phyloP scores from a whole-genome alignment of 306 rosid species.

The Oemleria cerasiformis region DNA sequence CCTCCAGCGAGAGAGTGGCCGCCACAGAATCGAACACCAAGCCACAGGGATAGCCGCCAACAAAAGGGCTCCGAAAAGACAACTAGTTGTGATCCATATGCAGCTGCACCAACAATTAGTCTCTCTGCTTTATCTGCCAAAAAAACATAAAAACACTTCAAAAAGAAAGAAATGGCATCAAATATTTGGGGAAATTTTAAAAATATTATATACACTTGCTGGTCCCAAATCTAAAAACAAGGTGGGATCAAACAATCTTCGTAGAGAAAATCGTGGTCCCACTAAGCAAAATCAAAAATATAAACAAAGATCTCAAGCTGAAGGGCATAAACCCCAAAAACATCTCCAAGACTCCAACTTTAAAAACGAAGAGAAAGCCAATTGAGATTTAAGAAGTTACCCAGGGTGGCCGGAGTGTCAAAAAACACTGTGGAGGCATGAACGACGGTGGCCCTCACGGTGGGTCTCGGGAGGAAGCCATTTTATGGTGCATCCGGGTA shows the following conservation, averaged over 20 bases:
- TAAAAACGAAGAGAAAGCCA: neutral
- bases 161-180: no score
- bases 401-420: conserved; percentile 76
- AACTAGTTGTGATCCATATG: conserved; percentile 18
- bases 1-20: neutral
- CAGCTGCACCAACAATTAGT: conserved; percentile 22
- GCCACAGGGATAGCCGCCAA: conserved; percentile 20
- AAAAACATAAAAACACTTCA: neutral
- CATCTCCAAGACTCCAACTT: neutral
- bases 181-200: no score
- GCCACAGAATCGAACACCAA: conserved; percentile 13
- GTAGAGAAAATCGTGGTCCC: neutral
- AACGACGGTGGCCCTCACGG: conserved; percentile 63
- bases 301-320: neutral
- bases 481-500: neutral
- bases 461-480: conserved; percentile 42
- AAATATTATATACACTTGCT: no score
- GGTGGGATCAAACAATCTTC: neutral
- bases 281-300: neutral
- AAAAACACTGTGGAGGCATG: conserved; percentile 77
- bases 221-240: no score
- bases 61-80: conserved; percentile 22
- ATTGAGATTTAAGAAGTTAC: conserved; percentile 19
- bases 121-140: conserved; percentile 23
- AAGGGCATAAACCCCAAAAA: neutral